A percentile compares a stretch with the other conserved stretches of the same genome.
Conservation (phyloP, 1,139 yeast species). For the Yamadazyma oceani region DNA sequence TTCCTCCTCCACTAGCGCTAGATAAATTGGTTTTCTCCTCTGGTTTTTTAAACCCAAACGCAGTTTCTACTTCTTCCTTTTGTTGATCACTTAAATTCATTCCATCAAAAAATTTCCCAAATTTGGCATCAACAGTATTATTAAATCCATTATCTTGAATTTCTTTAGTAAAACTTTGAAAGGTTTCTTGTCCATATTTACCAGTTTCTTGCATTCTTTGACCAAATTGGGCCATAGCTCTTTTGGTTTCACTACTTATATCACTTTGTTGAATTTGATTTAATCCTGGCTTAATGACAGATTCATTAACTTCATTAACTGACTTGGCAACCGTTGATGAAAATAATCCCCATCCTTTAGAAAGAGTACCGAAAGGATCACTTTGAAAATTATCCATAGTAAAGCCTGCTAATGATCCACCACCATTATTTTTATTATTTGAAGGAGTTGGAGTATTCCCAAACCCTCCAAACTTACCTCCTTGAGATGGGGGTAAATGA, state of each 20-base stretch:
- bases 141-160: slow-evolving; percentile 33
- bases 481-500: slow-evolving; percentile 86
- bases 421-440: slow-evolving; percentile 24
- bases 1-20: slow-evolving; percentile 46
- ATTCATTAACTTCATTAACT: slow-evolving; percentile 80
- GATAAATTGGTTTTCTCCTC: slow-evolving; percentile 54
- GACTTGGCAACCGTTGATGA: slow-evolving; percentile 81
- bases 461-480: slow-evolving; percentile 90
- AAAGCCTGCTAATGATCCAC: slow-evolving; percentile 51
- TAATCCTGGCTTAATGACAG: slow-evolving; percentile 86
- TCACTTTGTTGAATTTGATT: slow-evolving; percentile 82
- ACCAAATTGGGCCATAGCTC: slow-evolving; percentile 95
- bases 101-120: slow-evolving; percentile 54
- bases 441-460: slow-evolving; percentile 71
- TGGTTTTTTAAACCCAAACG: slow-evolving; percentile 72
- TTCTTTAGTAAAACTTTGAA: slow-evolving; percentile 59
- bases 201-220: slow-evolving; percentile 92
- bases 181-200: slow-evolving; percentile 64
- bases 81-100: slow-evolving; percentile 25
- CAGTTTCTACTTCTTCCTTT: slow-evolving; percentile 50
- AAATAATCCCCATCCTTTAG: slow-evolving; percentile 93
- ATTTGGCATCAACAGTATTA: slow-evolving; percentile 46
- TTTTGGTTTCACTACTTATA: slow-evolving; percentile 72
- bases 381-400: slow-evolving; percentile 74
- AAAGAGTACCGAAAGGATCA: slow-evolving; percentile 86